Base-by-base conservation (phyloP, 2,329 filamentous ascomycete genomes). In the Eurotiales sp. region DNA sequence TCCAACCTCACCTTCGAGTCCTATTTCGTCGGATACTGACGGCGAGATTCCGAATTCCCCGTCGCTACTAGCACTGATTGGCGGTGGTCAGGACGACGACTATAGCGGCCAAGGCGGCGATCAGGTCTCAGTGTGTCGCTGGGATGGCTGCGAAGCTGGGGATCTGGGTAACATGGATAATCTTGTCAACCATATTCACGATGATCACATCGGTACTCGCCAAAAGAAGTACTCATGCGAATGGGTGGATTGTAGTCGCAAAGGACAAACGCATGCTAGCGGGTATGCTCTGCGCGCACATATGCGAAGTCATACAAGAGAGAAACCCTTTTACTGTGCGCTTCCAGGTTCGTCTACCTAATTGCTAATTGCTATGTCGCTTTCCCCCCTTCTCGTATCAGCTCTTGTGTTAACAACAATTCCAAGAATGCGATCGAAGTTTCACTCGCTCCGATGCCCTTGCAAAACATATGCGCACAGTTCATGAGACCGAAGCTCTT, bases 141-240 rank as follows among this genome's bases (percentile, higher is more conserved):
- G 88, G 88, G 85, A 88, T 56, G 85, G 84, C 52, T 93, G 88
- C 65, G 74, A 77, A 36, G 82, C 77, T 3, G 86, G 84, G 34
- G 87, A 91, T 62, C 71, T 88, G 58, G 79, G 82, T 14, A 87
- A 91, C 64, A 92, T 92, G 88, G 88, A 93, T 69, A 82, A 77
- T 57, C 72, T 93, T 39, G 88, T 93, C 37, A 82, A 88, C 60
- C 88, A 93, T 64, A 88, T 93, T 54, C 92, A 97, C 71, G 87
- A 90, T 64, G 89, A 92, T 53, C 93, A 99, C 71, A 96, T 97
- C 63, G 90, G 93, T 65, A 89, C 85, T 55, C 83, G 91, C 50
- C 88, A 93, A 73, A 96, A 95, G 73, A 96, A 93, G 70, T 97
- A 97, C 68, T 90, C 89, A n/a, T 99, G 93, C 72, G 92, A 97